Conservation (phyloP, 1,284 basidiomycete genomes). For the Gomphus sp. region DNA sequence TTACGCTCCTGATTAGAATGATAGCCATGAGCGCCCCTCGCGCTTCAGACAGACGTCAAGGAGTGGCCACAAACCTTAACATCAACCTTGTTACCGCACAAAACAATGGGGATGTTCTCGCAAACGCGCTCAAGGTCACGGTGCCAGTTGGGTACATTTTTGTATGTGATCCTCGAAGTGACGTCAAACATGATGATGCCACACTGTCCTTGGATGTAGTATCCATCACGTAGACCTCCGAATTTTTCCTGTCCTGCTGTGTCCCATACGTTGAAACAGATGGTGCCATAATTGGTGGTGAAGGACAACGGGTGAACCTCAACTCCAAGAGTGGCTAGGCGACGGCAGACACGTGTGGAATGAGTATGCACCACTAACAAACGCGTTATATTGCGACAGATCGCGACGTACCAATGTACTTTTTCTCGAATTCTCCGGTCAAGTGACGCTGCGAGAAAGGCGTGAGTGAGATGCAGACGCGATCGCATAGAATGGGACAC, state of each 20-base stretch:
- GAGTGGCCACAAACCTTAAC: constrained; percentile 82
- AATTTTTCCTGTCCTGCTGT: constrained; percentile 99
- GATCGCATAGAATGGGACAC: constrained; percentile 31
- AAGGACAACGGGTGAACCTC: constrained; percentile 25
- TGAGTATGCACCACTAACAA: neutral
- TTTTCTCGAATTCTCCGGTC: constrained; percentile 99
- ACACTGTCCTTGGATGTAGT: too few species aligned
- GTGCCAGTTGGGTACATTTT: constrained; percentile 99
- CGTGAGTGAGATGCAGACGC: constrained; percentile 39
- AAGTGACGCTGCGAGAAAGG: constrained; percentile 72
- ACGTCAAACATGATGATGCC: constrained; percentile 99
- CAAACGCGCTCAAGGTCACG: constrained; percentile 99
- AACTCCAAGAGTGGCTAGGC: constrained; percentile 7
- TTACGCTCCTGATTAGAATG: constrained; percentile 78
- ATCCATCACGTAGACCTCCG: constrained; percentile 94
- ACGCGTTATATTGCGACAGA: constrained; percentile 11
- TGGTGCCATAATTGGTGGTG: constrained; percentile 97
- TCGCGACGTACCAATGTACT: constrained; percentile 82
- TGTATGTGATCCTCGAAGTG: constrained; percentile 99
- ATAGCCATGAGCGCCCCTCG: neutral
- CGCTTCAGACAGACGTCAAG: neutral
- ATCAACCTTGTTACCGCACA: constrained; percentile 99
- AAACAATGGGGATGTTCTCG: constrained; percentile 98
- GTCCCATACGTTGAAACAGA: constrained; percentile 99
- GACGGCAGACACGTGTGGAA: neutral